These are phyloP conservation scores for Colletotrichum sansevieriae DNA, from an alignment of 2,329 filamentous ascomycete species.

Conservation along the genomic window DNA sequence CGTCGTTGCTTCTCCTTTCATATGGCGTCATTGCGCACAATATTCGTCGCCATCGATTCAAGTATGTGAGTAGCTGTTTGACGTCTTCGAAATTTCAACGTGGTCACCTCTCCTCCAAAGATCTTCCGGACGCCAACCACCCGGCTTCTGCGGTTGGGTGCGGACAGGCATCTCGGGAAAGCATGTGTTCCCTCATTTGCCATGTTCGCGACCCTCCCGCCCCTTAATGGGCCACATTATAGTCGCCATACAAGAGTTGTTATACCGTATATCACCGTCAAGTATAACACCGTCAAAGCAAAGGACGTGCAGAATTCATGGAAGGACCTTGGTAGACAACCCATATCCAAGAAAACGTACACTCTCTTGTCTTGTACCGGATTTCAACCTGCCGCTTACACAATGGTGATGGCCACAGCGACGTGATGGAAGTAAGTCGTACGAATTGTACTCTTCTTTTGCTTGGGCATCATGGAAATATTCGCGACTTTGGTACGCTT, in stretches of 20 bases:
- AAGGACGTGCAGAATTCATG: slow-evolving; percentile 6
- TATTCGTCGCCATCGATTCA: neutral
- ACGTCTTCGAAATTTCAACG: neutral
- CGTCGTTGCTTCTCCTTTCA: neutral
- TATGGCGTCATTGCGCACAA: too few relatives aligned
- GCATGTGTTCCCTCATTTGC: slow-evolving; percentile 26
- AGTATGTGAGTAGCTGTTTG: neutral
- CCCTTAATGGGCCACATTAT: slow-evolving; percentile 27
- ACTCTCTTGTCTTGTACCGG: slow-evolving; percentile 4
- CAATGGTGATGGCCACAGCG: neutral
- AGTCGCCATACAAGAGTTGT: slow-evolving; percentile 27
- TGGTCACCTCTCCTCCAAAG: slow-evolving; percentile 15
- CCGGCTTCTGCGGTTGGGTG: neutral
- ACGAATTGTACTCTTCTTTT: neutral
- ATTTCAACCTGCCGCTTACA: slow-evolving; percentile 38
- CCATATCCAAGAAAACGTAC: slow-evolving; percentile 10
- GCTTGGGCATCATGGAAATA: neutral
- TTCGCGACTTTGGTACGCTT: too few relatives aligned
- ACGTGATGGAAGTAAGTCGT: neutral
- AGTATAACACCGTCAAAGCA: slow-evolving; percentile 16
- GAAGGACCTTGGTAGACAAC: slow-evolving; percentile 4
- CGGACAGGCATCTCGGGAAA: slow-evolving; percentile 2
- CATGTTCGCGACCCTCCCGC: slow-evolving; percentile 20
- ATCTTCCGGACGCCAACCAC: neutral
- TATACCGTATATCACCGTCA: slow-evolving; percentile 32